Evolutionary conservation across 805 yeast species (phyloP), one percentile per base, ranked within the genome.

Genomic region (Lipomyces orientalis): DNA sequence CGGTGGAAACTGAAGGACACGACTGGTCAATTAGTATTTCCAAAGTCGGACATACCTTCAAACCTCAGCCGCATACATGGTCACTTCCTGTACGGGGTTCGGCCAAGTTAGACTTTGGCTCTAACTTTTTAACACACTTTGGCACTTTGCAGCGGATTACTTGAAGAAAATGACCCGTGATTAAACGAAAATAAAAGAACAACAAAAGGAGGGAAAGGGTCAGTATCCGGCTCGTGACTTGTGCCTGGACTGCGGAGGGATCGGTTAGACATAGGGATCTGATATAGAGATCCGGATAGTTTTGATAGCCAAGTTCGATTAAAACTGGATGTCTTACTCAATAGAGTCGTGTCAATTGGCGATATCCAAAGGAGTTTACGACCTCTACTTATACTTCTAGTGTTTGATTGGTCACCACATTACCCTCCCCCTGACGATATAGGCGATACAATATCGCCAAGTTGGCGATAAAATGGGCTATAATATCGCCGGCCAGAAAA

Each of bases 361-460:
- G 2, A 37, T 37, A 37, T 37, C 10, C 43, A 10, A 37, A 37
- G 14, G 43, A 37, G 43, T 37, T 14, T 37, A 37, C 43, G 43
- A 37, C 43, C 43, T 37, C 10, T 37, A 37, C 43, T 37, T 37
- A 37, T 37, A 14, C 43, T 59, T n/a, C 61, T 19, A 22, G 51
- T 52, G 12, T 64, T 60, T 14, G 71, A 61, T 70, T 37, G 43
- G 43, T 65, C 55, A 81, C 83, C 3, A 81, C 80, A 69, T 75
- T 80, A 16, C 87, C 90, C 88, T 10, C 89, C 83, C 1, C 75
- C 88, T 43, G 88, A 88, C 43, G 14, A 37, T 10, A 37, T 37
- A 39, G 29, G 29, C 46, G 46, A 16, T 39, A 12, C 46, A n/a
- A 39, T 39, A 39, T 39, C 46, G 46, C n/a, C 46, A 39, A 39